Percentiles rank a stretch among this genome's conserved stretches.
These are phyloP conservation scores for Nyctanthes arbortristis DNA, from an alignment of 257 asterid genomes.

Conservation along the genomic window DNA sequence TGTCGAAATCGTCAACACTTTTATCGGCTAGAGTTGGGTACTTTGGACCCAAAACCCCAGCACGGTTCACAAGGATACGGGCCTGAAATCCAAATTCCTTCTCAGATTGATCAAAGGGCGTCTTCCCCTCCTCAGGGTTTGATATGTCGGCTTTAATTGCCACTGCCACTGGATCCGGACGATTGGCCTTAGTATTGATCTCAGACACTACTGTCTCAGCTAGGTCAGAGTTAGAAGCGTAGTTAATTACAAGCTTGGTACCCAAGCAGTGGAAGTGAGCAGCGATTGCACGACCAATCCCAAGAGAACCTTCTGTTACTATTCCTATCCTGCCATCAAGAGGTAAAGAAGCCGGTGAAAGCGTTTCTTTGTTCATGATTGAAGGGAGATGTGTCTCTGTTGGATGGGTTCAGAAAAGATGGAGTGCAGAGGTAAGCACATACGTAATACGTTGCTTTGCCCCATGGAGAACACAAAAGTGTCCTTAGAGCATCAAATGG, in stretches of 20 bases:
- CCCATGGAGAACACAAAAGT: too few relatives aligned
- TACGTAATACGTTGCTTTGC: too few relatives aligned
- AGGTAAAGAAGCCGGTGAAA: constrained; percentile 9
- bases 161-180: constrained; percentile 35
- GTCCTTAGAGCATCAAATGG: too few relatives aligned
- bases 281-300: constrained; percentile 50
- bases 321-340: constrained; percentile 47
- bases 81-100: constrained; percentile 42
- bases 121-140: constrained; percentile 49
- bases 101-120: constrained; percentile 69
- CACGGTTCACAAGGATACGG: constrained; percentile 58
- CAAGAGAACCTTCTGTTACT: constrained; percentile 50
- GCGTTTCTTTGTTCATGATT: neutral
- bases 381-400: too few relatives aligned
- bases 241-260: constrained; percentile 44
- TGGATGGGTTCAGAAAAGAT: too few relatives aligned
- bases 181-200: constrained; percentile 27
- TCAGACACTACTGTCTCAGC: constrained; percentile 40
- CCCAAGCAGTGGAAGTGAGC: constrained; percentile 46
- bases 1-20: constrained; percentile 52
- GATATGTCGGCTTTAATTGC: constrained; percentile 61
- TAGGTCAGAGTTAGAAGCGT: constrained; percentile 38
- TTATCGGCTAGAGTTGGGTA: constrained; percentile 53
- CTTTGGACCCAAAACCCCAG: constrained; percentile 50
- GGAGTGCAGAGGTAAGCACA: too few relatives aligned